phyloP scores from a whole-genome alignment of 768 basidiomycete genomes.

The Mycena vitilis region DNA sequence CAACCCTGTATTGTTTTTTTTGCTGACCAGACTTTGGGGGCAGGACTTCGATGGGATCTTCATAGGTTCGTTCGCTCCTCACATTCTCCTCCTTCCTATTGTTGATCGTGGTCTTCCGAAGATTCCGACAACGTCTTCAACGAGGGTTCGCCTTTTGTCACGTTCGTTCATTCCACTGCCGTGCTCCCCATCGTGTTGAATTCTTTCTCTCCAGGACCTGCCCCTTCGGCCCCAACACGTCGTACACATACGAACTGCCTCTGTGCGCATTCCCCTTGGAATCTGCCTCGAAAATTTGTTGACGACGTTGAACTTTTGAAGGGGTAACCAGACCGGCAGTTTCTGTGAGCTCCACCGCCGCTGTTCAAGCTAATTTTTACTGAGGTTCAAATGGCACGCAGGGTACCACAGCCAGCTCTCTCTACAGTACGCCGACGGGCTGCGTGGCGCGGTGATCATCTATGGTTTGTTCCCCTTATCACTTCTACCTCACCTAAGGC shows the following conservation, averaged over 20 bases:
- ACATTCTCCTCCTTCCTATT: too few relatives aligned
- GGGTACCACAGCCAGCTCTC: conserved; percentile 46
- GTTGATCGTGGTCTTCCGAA: too few relatives aligned
- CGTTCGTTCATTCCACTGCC: conserved; percentile 3
- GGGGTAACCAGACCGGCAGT: conserved; percentile 47
- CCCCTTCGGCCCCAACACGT: conserved; percentile 14
- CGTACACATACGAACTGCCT: conserved; percentile 32
- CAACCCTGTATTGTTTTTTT: neutral
- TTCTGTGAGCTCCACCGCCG: conserved; percentile 38
- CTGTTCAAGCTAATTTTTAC: neutral
- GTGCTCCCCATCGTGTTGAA: neutral
- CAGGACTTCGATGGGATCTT: conserved; percentile 25
- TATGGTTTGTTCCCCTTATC: conserved; percentile 12
- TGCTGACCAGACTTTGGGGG: neutral
- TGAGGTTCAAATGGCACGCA: neutral
- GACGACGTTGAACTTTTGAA: neutral
- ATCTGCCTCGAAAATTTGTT: neutral
- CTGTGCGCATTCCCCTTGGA: neutral
- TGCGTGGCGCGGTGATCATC: conserved; percentile 41
- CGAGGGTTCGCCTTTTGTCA: conserved; percentile 22
- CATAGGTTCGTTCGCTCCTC: neutral
- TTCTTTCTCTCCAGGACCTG: neutral
- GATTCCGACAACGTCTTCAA: conserved; percentile 11
- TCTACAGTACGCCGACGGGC: conserved; percentile 53
- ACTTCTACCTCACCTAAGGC: neutral